Evolutionary conservation across 2,329 filamentous ascomycete genomes (phyloP).

Genomic region (Cladorrhinum sp.): DNA sequence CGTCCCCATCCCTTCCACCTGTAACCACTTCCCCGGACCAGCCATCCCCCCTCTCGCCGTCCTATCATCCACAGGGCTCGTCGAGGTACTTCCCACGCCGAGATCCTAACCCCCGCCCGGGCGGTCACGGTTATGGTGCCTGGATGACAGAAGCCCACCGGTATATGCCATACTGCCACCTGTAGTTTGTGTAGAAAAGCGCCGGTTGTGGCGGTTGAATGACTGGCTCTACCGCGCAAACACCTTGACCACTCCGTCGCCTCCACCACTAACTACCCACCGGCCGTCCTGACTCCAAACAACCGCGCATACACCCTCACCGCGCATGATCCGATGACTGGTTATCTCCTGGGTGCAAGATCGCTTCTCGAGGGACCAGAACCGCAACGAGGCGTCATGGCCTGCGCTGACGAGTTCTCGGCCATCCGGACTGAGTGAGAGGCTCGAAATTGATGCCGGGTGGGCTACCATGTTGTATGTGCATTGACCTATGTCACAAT

Average conservation of each 20-base stretch:
- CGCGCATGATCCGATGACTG: slow-evolving; percentile 88
- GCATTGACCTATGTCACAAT: slow-evolving; percentile 74
- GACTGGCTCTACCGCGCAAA: slow-evolving; percentile 54
- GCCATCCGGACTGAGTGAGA: slow-evolving; percentile 89
- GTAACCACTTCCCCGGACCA: neutral
- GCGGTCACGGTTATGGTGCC: neutral
- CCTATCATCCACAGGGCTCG: neutral
- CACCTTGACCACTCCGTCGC: slow-evolving; percentile 94
- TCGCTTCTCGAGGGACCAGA: slow-evolving; percentile 96
- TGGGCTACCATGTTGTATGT: slow-evolving; percentile 99
- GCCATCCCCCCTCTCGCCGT: neutral
- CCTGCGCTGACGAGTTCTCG: slow-evolving; percentile 92
- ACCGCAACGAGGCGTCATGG: slow-evolving; percentile 90
- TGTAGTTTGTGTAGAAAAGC: neutral
- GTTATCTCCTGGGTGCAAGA: slow-evolving; percentile 95
- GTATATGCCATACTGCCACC: neutral
- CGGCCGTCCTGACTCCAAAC: slow-evolving; percentile 95
- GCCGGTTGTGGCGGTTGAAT: neutral
- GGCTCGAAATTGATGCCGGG: slow-evolving; percentile 83
- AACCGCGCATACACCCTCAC: slow-evolving; percentile 89
- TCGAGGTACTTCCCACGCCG: neutral
- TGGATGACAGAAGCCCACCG: neutral
- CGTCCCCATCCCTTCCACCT: neutral
- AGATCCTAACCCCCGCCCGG: neutral
- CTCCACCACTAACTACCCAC: slow-evolving; percentile 91